A percentile compares a stretch with the other conserved stretches of the same genome.
Conservation (phyloP, 192 early-diverging fungal genomes). For the Dissophora globulifera region DNA sequence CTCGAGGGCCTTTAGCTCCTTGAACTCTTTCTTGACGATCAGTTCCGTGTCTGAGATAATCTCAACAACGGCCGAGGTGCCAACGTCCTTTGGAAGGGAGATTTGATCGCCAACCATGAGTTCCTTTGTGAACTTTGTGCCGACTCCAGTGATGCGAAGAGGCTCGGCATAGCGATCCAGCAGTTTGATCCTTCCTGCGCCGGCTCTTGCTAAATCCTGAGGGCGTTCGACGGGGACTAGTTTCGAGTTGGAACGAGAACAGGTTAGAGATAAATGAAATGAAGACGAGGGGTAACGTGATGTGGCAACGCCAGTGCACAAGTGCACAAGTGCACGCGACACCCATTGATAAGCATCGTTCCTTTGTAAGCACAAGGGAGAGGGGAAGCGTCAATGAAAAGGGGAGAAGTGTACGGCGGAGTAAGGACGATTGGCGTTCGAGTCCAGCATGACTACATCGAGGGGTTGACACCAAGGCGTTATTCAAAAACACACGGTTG, state of each 20-base stretch:
- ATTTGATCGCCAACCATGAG: conserved; percentile 72
- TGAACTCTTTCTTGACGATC: conserved; percentile 79
- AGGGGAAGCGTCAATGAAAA: no score
- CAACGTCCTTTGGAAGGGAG: conserved; percentile 68
- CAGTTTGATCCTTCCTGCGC: conserved; percentile 76
- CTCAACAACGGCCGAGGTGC: conserved; percentile 73
- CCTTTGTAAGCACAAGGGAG: no score
- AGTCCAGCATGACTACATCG: no score
- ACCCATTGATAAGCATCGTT: no score
- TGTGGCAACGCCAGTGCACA: not conserved
- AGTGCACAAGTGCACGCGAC: not conserved
- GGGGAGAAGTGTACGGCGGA: no score
- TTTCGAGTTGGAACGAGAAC: not conserved
- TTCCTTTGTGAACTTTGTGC: conserved; percentile 76
- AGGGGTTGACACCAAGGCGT: no score
- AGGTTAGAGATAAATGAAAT: conserved; percentile 1
- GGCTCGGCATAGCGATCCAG: conserved; percentile 74
- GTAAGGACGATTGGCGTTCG: no score
- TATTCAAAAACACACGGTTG: no score
- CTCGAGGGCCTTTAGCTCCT: conserved; percentile 72
- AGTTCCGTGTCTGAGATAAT: conserved; percentile 89
- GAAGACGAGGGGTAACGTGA: conserved; percentile 43
- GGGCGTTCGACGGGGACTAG: conserved; percentile 92
- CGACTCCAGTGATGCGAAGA: conserved; percentile 73
- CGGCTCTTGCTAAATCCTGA: conserved; percentile 86